phyloP scores from a whole-genome alignment of 176 grass and related monocot species.

The Ampelocalamus luodianensis region DNA sequence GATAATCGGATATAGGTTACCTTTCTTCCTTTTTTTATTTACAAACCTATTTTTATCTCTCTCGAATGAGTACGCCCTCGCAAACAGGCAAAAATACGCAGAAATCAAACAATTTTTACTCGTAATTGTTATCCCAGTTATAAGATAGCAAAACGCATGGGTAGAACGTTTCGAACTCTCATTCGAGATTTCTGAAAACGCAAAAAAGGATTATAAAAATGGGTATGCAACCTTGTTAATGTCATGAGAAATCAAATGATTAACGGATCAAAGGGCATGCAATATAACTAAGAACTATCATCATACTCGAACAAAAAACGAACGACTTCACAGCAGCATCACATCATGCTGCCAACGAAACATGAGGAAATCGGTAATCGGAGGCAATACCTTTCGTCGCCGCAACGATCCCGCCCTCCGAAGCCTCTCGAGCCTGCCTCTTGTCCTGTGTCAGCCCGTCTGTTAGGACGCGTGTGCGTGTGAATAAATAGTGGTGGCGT shows the following conservation, averaged over 20 bases:
- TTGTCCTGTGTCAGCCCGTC: background rate
- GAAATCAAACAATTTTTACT: background rate
- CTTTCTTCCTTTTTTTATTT: background rate
- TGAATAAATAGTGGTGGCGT: conserved; percentile 31
- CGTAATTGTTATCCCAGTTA: background rate
- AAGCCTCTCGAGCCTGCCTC: background rate
- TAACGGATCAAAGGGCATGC: background rate
- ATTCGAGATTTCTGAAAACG: background rate
- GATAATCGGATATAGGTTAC: background rate
- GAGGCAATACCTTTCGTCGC: conserved; percentile 33
- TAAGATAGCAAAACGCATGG: no score
- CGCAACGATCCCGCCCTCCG: background rate
- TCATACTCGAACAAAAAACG: background rate
- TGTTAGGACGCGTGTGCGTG: background rate
- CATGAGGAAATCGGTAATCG: background rate
- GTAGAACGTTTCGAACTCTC: background rate
- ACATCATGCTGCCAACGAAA: background rate
- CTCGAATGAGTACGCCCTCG: no score
- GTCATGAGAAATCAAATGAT: no score
- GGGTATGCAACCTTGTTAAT: background rate
- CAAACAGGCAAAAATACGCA: background rate
- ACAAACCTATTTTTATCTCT: background rate
- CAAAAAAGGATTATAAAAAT: background rate
- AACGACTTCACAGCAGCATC: background rate
- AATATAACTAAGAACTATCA: background rate